Conservation (phyloP, 192 early-diverging fungal genomes). For the Backusella tarrabulga region DNA sequence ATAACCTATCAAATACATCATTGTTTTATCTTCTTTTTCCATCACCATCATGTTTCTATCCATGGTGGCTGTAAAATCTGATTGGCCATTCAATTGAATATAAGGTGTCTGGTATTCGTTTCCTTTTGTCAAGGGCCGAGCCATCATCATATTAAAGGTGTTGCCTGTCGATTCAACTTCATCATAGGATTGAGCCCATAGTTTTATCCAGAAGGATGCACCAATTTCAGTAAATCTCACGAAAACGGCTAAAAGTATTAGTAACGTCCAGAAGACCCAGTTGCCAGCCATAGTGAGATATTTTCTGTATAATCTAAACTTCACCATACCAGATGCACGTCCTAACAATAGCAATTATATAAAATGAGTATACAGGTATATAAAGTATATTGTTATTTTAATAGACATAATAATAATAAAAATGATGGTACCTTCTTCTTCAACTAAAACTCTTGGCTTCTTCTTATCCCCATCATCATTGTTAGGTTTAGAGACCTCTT, state of each 20-base stretch:
- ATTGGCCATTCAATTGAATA: neutral
- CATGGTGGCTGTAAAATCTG: conserved; percentile 11
- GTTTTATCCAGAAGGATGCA: conserved; percentile 64
- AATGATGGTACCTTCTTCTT: conserved; percentile 35
- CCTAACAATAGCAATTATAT: conserved; percentile 31
- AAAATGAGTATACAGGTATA: neutral
- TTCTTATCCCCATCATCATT: neutral
- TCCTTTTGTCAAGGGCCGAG: neutral
- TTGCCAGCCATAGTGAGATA: conserved; percentile 71
- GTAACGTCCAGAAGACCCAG: conserved; percentile 55
- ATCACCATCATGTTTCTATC: neutral
- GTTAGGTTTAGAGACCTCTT: neutral
- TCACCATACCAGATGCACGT: conserved; percentile 77
- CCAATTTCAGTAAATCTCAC: conserved; percentile 43
- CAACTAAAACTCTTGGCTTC: conserved; percentile 39
- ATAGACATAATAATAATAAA: neutral
- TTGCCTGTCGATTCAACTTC: neutral
- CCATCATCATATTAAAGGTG: neutral
- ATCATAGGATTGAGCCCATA: conserved; percentile 46
- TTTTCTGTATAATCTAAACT: conserved; percentile 65
- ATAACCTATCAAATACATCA: conserved; percentile 61
- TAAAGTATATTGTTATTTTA: neutral
- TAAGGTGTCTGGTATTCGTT: neutral
- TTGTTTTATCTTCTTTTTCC: conserved; percentile 8
- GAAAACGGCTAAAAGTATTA: conserved; percentile 39